These are phyloP conservation scores for Taxillus chinensis DNA, from an alignment of 164 flowering plant genomes.

Conservation along the genomic window DNA sequence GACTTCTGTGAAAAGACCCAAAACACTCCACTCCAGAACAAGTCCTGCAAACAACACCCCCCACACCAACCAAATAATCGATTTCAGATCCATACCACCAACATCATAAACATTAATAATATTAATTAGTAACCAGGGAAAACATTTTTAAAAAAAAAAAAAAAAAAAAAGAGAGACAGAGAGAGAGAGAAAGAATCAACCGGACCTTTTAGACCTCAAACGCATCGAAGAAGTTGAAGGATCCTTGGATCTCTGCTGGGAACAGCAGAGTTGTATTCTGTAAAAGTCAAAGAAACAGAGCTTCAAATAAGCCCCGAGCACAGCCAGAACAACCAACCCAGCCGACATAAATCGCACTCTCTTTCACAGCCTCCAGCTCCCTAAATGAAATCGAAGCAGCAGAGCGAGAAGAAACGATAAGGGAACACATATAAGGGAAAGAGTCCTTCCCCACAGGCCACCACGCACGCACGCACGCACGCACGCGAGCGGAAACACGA, in stretches of 20 bases:
- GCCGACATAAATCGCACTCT: conserved; percentile 65
- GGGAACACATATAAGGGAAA: background rate
- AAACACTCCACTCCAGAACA: conserved; percentile 65
- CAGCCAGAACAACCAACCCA: conserved; percentile 18
- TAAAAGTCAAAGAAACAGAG: conserved; percentile 15
- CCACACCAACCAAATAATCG: conserved; percentile 7
- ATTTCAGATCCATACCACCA: background rate
- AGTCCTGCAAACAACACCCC: conserved; percentile 51
- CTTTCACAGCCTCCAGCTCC: background rate
- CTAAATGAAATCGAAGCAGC: background rate
- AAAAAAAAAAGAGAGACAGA: background rate
- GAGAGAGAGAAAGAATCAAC: background rate
- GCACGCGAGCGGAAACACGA: background rate
- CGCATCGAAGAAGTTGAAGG: conserved; percentile 62
- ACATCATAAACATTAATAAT: conserved; percentile 10
- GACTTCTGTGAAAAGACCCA: conserved; percentile 67
- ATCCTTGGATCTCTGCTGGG: conserved; percentile 24
- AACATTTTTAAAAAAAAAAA: background rate
- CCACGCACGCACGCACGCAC: no score
- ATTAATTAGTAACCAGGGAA: conserved; percentile 5
- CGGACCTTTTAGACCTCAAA: conserved; percentile 77
- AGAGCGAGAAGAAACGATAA: background rate
- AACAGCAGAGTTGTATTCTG: conserved; percentile 35
- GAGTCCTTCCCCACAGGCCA: no score
- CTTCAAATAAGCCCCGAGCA: no score